Evolutionary conservation across 2,329 filamentous ascomycete genomes (phyloP).

Genomic region (Nemania bipapillata): DNA sequence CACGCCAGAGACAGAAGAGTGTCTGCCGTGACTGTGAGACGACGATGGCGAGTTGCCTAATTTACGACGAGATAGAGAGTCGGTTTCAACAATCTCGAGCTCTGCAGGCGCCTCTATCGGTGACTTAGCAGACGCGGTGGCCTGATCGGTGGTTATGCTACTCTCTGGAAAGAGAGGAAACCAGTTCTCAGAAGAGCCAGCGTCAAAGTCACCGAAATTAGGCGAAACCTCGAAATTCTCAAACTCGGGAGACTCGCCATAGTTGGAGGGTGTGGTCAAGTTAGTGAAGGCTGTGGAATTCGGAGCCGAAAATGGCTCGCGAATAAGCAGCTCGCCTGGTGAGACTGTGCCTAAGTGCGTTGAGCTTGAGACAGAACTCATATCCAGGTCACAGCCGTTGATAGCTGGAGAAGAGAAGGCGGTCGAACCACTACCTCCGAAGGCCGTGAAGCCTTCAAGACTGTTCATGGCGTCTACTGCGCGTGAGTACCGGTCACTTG

Average conservation of each 20-base stretch:
- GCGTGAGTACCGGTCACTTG: conserved; percentile 49
- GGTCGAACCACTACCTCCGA: conserved; percentile 62
- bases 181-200: conserved; percentile 70
- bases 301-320: conserved; percentile 78
- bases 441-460: conserved; percentile 68
- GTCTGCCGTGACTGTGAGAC: conserved; percentile 62
- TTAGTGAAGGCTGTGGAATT: conserved; percentile 85
- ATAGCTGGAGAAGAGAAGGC: conserved; percentile 66
- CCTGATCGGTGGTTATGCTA: conserved; percentile 39
- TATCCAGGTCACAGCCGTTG: conserved; percentile 63
- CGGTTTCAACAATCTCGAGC: conserved; percentile 58
- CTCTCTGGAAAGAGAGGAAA: conserved; percentile 75
- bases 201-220: conserved; percentile 72
- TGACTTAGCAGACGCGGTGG: conserved; percentile 54
- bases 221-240: conserved; percentile 83
- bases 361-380: conserved; percentile 60
- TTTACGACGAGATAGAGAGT: conserved; percentile 61
- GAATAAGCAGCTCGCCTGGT: conserved; percentile 80
- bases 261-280: conserved; percentile 84
- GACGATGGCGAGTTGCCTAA: conserved; percentile 59
- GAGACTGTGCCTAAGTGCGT: conserved; percentile 78
- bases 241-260: conserved; percentile 79
- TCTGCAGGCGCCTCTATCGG: conserved; percentile 61
- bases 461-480: conserved; percentile 65
- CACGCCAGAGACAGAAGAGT: conserved; percentile 77